phyloP scores from a whole-genome alignment of 352 stramenopile species.

The Globisporangium cystogenes region DNA sequence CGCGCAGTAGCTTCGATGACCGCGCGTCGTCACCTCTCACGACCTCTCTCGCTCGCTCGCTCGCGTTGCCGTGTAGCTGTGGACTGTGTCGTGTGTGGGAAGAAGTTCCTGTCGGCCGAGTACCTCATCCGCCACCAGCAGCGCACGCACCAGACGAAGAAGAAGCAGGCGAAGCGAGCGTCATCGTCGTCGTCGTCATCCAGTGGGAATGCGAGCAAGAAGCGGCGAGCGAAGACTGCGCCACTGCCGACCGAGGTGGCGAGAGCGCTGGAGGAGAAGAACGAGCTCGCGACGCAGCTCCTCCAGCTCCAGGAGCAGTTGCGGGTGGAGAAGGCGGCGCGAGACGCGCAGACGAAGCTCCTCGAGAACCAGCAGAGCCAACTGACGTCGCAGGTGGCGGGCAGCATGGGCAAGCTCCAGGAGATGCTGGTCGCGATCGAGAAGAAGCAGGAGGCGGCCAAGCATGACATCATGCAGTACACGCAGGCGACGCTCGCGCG shows the following conservation, averaged over 20 bases:
- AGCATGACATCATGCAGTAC: slow-evolving; percentile 61
- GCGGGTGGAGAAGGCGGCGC: slow-evolving; percentile 36
- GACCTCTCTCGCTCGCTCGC: neutral
- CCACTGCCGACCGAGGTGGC: slow-evolving; percentile 32
- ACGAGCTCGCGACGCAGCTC: slow-evolving; percentile 50
- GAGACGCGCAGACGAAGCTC: slow-evolving; percentile 33
- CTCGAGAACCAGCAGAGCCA: slow-evolving; percentile 48
- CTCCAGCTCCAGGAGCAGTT: slow-evolving; percentile 52
- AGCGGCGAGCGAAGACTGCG: slow-evolving; percentile 4
- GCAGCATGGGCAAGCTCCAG: slow-evolving; percentile 62
- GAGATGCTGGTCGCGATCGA: slow-evolving; percentile 55
- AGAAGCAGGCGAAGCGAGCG: slow-evolving; percentile 5
- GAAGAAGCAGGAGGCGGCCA: slow-evolving; percentile 48
- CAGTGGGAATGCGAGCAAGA: neutral
- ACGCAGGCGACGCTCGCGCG: slow-evolving; percentile 46
- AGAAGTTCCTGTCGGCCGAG: slow-evolving; percentile 67
- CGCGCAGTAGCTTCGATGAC: neutral
- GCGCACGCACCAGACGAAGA: slow-evolving; percentile 43
- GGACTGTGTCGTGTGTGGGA: slow-evolving; percentile 62
- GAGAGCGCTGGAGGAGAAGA: slow-evolving; percentile 48
- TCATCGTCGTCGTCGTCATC: neutral
- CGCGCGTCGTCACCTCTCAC: neutral
- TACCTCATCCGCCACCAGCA: slow-evolving; percentile 72
- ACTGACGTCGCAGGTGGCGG: slow-evolving; percentile 37
- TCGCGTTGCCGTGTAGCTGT: slow-evolving; percentile 26